A percentile compares a stretch with the other conserved stretches of the same genome.
Evolutionary conservation across 768 basidiomycete species (phyloP).

Genomic region (Coprinopsis marcescibilis): DNA sequence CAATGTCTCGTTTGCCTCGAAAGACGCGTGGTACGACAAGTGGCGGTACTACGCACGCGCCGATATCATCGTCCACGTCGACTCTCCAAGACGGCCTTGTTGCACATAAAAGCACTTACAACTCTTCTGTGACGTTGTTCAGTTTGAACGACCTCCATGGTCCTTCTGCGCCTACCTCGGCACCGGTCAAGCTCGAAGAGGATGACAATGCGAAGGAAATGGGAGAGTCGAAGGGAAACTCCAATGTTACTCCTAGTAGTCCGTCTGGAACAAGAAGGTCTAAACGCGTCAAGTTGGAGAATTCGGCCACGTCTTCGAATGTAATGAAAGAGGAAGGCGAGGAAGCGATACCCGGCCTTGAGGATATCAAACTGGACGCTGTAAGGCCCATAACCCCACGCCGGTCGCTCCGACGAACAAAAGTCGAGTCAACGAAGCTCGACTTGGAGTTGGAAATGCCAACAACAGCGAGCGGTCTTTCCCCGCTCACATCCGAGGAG

Average conservation of each 20-base stretch:
- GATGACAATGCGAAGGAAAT: neutral
- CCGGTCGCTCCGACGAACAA: neutral
- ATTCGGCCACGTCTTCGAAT: neutral
- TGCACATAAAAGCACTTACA: slow-evolving; percentile 5
- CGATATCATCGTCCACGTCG: no score
- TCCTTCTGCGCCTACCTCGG: no score
- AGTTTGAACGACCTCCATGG: slow-evolving; percentile 1
- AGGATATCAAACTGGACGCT: neutral
- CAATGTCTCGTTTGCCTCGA: no score
- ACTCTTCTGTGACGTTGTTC: slow-evolving; percentile 9
- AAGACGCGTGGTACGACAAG: no score
- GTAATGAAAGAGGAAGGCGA: no score
- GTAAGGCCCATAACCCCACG: neutral
- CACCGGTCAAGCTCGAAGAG: neutral
- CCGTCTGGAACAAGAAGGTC: neutral
- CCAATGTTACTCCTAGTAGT: no score
- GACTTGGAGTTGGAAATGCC: no score
- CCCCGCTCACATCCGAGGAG: slow-evolving; percentile 6
- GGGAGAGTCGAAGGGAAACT: no score
- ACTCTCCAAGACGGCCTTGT: slow-evolving; percentile 1
- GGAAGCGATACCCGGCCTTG: neutral
- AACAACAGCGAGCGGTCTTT: neutral
- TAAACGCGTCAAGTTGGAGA: slow-evolving; percentile 8
- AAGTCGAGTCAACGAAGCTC: neutral
- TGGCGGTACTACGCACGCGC: no score